phyloP scores from a whole-genome alignment of 192 early-diverging fungal genomes.

The Coemansia sp. region DNA sequence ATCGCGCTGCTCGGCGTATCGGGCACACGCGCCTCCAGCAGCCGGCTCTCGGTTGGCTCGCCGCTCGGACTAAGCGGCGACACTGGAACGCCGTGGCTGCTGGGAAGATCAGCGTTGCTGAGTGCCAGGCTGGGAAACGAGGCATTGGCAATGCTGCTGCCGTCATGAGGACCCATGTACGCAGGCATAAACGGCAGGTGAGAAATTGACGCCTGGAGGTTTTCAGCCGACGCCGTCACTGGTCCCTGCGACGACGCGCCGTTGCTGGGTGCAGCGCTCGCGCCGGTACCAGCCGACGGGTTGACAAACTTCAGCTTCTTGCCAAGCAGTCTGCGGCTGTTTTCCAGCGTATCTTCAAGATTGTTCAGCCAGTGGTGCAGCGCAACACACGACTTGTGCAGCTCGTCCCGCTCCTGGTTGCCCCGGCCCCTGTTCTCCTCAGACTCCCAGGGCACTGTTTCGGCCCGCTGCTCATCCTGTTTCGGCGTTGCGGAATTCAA shows the following conservation, averaged over 20 bases:
- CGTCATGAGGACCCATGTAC: constrained; percentile 9
- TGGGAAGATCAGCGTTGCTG: constrained; percentile 32
- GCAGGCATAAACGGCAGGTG: constrained; percentile 27
- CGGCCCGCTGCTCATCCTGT: constrained; percentile 18
- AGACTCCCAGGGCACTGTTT: constrained; percentile 48
- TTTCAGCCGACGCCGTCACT: constrained; percentile 34
- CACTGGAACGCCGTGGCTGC: constrained; percentile 15
- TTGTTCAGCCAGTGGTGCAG: constrained; percentile 53
- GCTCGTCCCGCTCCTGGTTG: constrained; percentile 32
- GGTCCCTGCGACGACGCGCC: constrained; percentile 10
- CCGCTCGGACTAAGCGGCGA: constrained; percentile 44
- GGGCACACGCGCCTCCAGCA: constrained; percentile 19
- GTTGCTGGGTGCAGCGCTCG: not conserved
- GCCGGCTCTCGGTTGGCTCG: constrained; percentile 13
- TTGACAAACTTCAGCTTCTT: constrained; percentile 53
- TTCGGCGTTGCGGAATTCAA: constrained; percentile 9
- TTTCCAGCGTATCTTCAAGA: constrained; percentile 46
- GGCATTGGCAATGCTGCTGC: constrained; percentile 14
- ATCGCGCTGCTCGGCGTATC: constrained; percentile 28
- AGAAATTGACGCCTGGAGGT: constrained; percentile 27
- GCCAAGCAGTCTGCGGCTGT: constrained; percentile 37
- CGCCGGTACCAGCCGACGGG: not conserved
- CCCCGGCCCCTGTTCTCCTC: constrained; percentile 19
- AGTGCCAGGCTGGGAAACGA: constrained; percentile 40
- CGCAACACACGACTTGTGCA: constrained; percentile 50